Evolutionary conservation across 139 green algal species (phyloP).

Genomic region (Edaphochlamys debaryana): DNA sequence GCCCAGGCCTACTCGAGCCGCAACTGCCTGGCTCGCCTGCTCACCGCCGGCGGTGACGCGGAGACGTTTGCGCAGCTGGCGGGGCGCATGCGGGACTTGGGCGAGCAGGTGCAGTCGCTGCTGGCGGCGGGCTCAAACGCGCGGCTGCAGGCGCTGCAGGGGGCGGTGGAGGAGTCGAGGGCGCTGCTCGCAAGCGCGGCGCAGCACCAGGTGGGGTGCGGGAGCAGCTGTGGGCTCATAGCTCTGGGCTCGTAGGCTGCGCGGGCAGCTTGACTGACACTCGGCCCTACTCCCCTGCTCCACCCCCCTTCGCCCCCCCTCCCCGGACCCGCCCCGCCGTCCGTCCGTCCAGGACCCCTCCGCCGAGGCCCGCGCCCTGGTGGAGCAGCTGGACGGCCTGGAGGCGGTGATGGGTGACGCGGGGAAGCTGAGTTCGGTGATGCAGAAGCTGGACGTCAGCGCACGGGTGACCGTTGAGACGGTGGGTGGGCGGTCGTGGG

Average conservation of each 20-base stretch:
- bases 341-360: neutral
- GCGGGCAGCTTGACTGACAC: too few relatives aligned
- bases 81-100: neutral
- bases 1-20: neutral
- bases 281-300: too few relatives aligned
- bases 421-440: neutral
- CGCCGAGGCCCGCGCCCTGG: neutral
- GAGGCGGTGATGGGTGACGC: neutral
- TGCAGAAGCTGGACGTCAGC: slow-evolving; percentile 3
- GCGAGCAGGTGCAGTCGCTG: neutral
- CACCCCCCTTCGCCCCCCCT: too few relatives aligned
- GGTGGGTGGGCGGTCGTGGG: neutral
- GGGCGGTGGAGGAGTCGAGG: too few relatives aligned
- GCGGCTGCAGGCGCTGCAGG: too few relatives aligned
- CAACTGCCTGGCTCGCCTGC: slow-evolving; percentile 7
- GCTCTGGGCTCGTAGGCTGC: too few relatives aligned
- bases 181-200: too few relatives aligned
- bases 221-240: too few relatives aligned
- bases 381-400: slow-evolving; percentile 1
- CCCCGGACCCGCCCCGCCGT: too few relatives aligned
- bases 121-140: too few relatives aligned
- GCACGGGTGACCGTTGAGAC: neutral
- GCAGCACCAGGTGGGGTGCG: too few relatives aligned
- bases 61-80: neutral
- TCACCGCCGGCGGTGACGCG: neutral